Percentiles rank a stretch among this genome's conserved stretches.
Evolutionary conservation across 805 yeast genomes (phyloP).

Genomic region (Nakazawaea molendinolei): DNA sequence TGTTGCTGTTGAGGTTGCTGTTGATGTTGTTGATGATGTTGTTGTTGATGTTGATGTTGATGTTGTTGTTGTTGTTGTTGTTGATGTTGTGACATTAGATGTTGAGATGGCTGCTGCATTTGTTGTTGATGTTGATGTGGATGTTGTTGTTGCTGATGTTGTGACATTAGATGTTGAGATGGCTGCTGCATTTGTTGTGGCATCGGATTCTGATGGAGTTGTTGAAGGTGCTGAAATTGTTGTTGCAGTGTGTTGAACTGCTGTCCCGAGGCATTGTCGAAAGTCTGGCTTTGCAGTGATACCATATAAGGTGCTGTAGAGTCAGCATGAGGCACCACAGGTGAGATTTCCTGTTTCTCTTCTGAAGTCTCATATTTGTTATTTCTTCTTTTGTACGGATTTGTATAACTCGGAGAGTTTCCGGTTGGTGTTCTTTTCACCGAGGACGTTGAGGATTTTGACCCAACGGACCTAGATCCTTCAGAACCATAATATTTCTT

Average conservation of each 20-base stretch:
- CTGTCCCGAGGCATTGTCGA: not conserved
- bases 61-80: not conserved
- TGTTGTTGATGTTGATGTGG: slow-evolving; percentile 5
- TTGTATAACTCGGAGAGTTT: not conserved
- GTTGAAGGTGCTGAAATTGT: not conserved
- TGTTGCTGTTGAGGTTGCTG: slow-evolving; percentile 6
- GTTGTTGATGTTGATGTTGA: slow-evolving; percentile 5
- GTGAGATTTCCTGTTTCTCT: too few relatives aligned
- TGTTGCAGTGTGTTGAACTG: not conserved
- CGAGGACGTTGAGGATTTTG: not conserved
- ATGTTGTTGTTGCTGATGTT: slow-evolving; percentile 10
- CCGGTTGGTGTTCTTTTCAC: not conserved
- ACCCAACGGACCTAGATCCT: not conserved
- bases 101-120: too few relatives aligned
- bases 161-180: slow-evolving; percentile 2
- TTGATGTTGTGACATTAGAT: not conserved
- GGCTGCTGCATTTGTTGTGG: not conserved
- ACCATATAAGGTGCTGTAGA: too few relatives aligned
- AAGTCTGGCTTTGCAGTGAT: too few relatives aligned
- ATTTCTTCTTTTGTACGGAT: too few relatives aligned
- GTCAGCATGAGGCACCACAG: too few relatives aligned
- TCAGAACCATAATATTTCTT: not conserved
- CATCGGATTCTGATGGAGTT: not conserved
- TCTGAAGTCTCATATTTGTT: too few relatives aligned
- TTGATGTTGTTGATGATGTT: slow-evolving; percentile 5